Evolutionary conservation across 345 rosid species (phyloP).

Genomic region (Boechera divaricarpa): DNA sequence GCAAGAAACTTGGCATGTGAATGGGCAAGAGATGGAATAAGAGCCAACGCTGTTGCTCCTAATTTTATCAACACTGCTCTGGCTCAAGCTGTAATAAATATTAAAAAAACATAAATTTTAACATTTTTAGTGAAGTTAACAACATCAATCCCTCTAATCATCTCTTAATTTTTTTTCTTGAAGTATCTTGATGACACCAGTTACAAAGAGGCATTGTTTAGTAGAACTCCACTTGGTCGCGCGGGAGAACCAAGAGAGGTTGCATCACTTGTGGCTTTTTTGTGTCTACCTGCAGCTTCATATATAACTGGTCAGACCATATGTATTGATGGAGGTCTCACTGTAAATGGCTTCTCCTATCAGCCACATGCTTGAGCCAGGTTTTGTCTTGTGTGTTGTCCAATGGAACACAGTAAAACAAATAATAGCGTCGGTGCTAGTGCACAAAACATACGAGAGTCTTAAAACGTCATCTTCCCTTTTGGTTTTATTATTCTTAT

Average conservation of each 20-base stretch:
- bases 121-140: not conserved
- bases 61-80: conserved; percentile 50
- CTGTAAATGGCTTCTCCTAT: conserved; percentile 49
- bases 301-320: conserved; percentile 64
- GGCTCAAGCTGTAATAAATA: conserved; percentile 28
- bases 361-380: conserved; percentile 23
- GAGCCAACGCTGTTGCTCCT: conserved; percentile 48
- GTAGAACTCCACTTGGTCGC: conserved; percentile 56
- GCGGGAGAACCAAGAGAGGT: conserved; percentile 57
- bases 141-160: not conserved
- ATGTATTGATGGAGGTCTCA: conserved; percentile 57
- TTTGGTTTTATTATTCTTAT: too few species aligned
- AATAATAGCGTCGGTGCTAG: not conserved
- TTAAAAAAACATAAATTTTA: not conserved
- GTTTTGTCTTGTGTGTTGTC: not conserved
- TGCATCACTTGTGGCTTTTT: conserved; percentile 54
- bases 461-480: not conserved
- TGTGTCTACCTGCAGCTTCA: conserved; percentile 64
- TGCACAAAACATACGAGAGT: not conserved
- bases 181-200: conserved; percentile 14
- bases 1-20: conserved; percentile 64
- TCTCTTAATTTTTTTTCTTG: not conserved
- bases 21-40: conserved; percentile 60
- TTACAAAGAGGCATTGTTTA: conserved; percentile 1
- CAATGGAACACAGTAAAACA: not conserved